Conservation (phyloP, 805 yeast genomes). For the Candida mattraensis region DNA sequence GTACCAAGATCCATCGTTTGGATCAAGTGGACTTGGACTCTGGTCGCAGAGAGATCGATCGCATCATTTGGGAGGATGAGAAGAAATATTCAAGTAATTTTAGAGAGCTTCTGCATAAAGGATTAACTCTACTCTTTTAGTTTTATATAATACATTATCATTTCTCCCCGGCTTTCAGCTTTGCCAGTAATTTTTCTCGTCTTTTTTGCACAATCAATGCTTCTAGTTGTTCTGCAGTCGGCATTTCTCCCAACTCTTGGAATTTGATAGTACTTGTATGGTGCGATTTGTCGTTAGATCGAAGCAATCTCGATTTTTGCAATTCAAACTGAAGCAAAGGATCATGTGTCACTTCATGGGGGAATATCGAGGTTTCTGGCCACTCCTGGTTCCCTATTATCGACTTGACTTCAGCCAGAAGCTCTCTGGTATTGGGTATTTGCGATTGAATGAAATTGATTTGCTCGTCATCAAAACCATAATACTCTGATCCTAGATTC, state of each 20-base stretch:
- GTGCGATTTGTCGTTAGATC: no score
- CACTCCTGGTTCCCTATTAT: no score
- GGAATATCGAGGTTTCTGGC: no score
- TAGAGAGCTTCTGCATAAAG: conserved; percentile 30
- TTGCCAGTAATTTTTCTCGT: conserved; percentile 43
- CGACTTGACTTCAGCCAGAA: conserved; percentile 12
- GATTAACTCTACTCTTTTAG: conserved; percentile 16
- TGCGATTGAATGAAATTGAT: no score
- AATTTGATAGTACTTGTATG: no score
- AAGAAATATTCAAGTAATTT: conserved; percentile 34
- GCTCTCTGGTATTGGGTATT: conserved; percentile 13
- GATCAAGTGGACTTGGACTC: conserved; percentile 80
- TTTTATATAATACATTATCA: conserved; percentile 17
- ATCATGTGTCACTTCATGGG: no score
- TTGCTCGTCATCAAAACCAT: conserved; percentile 44
- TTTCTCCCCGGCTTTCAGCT: conserved; percentile 33
- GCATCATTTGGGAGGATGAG: conserved; percentile 80
- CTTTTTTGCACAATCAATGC: conserved; percentile 45
- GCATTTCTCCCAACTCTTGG: conserved; percentile 34
- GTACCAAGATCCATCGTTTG: conserved; percentile 64
- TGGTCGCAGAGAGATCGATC: conserved; percentile 81
- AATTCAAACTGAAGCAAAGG: no score
- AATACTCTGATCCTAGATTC: conserved; percentile 38
- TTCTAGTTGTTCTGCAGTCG: conserved; percentile 40
- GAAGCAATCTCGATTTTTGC: no score